These are phyloP conservation scores for Colletotrichum shisoi DNA, from an alignment of 2,329 filamentous ascomycete genomes.

Conservation along the genomic window DNA sequence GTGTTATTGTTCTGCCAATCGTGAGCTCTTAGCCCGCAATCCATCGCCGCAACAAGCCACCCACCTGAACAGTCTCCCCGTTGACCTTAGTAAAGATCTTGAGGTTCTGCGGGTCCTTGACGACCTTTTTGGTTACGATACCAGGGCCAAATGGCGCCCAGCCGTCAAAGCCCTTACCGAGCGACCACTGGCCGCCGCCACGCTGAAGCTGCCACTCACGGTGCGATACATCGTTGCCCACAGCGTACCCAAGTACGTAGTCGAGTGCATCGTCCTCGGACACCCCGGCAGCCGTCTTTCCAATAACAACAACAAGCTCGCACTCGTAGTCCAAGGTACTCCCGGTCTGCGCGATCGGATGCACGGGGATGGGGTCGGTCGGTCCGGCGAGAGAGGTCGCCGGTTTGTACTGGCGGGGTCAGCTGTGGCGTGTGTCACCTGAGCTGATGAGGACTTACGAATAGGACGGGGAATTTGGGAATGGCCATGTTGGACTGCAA, in stretches of 20 bases:
- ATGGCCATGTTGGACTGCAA: conserved; percentile 68
- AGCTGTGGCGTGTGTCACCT: not conserved
- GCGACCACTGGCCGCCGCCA: conserved; percentile 73
- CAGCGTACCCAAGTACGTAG: conserved; percentile 76
- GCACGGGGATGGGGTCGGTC: conserved; percentile 71
- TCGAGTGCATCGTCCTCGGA: conserved; percentile 70
- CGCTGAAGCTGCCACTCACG: conserved; percentile 77
- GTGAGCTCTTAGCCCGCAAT: conserved; percentile 19
- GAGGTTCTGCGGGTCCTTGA: conserved; percentile 65
- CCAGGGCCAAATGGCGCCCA: conserved; percentile 78
- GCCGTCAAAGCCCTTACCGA: conserved; percentile 78
- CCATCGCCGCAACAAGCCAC: not conserved
- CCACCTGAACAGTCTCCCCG: conserved; percentile 63
- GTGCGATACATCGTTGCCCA: conserved; percentile 83
- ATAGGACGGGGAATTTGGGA: conserved; percentile 75
- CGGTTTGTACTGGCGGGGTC: conserved; percentile 66
- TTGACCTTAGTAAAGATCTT: conserved; percentile 67
- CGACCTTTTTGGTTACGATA: conserved; percentile 66
- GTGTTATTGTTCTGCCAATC: conserved; percentile 59
- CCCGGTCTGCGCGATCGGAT: conserved; percentile 69
- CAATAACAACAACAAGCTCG: conserved; percentile 77
- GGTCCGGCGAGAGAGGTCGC: conserved; percentile 71
- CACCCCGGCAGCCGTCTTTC: conserved; percentile 71
- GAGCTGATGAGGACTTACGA: conserved; percentile 57
- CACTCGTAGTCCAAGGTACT: conserved; percentile 81